phyloP scores from a whole-genome alignment of 306 rosid genomes.

The Gastrolobium villosum region DNA sequence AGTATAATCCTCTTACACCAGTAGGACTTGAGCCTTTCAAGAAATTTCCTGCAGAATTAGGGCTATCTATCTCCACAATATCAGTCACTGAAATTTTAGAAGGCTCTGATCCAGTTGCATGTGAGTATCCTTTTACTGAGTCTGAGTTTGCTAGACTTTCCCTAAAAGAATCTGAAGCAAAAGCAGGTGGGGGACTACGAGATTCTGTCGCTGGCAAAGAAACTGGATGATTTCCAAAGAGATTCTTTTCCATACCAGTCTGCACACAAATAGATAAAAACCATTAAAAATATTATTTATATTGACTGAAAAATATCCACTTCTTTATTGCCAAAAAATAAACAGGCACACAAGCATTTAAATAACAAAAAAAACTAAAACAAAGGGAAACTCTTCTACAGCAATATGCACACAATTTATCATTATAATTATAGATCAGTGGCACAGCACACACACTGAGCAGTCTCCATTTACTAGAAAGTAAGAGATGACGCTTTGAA shows the following conservation, averaged over 20 bases:
- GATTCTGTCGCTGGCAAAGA: conserved; percentile 73
- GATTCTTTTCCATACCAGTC: conserved; percentile 95
- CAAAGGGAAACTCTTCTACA: background rate
- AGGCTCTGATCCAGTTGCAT: conserved; percentile 66
- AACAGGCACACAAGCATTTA: background rate
- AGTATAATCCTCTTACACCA: conserved; percentile 69
- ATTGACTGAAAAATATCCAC: conserved; percentile 1
- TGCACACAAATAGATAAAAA: conserved; percentile 57
- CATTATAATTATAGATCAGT: conserved; percentile 26
- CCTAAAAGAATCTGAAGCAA: conserved; percentile 83
- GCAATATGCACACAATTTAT: conserved; percentile 24
- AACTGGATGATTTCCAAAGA: conserved; percentile 94
- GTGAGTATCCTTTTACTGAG: conserved; percentile 55
- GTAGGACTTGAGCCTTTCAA: conserved; percentile 76
- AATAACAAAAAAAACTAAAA: background rate
- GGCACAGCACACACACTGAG: conserved; percentile 31
- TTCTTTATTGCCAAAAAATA: background rate
- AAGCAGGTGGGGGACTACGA: conserved; percentile 88
- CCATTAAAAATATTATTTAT: conserved; percentile 22
- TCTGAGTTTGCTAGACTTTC: conserved; percentile 60
- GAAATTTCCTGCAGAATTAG: conserved; percentile 73
- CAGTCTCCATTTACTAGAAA: conserved; percentile 31
- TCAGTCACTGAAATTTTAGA: conserved; percentile 68
- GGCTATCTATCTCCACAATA: conserved; percentile 81
- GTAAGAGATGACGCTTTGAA: background rate